A percentile compares a stretch with the other conserved stretches of the same genome.
Evolutionary conservation across 495 filamentous ascomycete species (phyloP).

Genomic region (Lasiosphaeria miniovina): DNA sequence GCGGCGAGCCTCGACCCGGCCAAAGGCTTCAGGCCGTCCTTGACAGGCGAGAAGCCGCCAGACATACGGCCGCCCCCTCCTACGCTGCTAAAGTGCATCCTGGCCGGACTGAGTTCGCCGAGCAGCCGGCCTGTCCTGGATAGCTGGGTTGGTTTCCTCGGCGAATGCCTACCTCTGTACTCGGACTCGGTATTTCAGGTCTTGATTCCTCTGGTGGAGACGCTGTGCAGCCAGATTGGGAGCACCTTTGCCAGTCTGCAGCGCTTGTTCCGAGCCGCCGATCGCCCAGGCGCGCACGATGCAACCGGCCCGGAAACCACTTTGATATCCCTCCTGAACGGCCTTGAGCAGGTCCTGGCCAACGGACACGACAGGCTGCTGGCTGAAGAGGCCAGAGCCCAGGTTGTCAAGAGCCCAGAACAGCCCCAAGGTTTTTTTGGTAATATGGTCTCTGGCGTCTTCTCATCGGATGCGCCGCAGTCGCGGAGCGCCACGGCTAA

Average conservation of each 20-base stretch:
- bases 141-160: slow-evolving; percentile 86
- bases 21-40: slow-evolving; percentile 22
- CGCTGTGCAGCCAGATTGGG: slow-evolving; percentile 73
- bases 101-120: slow-evolving; percentile 72
- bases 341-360: slow-evolving; percentile 85
- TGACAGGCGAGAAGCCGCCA: slow-evolving; percentile 31
- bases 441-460: slow-evolving; percentile 93
- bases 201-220: slow-evolving; percentile 84
- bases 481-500: slow-evolving; percentile 79
- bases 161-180: slow-evolving; percentile 79
- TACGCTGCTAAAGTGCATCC: slow-evolving; percentile 75
- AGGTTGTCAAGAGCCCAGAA: slow-evolving; percentile 72
- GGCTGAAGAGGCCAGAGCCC: slow-evolving; percentile 66
- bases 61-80: slow-evolving; percentile 58
- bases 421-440: slow-evolving; percentile 91
- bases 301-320: slow-evolving; percentile 58
- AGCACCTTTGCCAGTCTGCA: slow-evolving; percentile 63
- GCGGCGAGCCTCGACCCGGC: slow-evolving; percentile 28
- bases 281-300: slow-evolving; percentile 27
- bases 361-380: slow-evolving; percentile 81
- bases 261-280: slow-evolving; percentile 48
- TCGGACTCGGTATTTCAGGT: slow-evolving; percentile 82
- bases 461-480: slow-evolving; percentile 73
- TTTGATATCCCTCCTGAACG: slow-evolving; percentile 76
- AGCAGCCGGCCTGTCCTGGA: slow-evolving; percentile 77